phyloP scores from a whole-genome alignment of 768 basidiomycete genomes.

The Russula lepida region DNA sequence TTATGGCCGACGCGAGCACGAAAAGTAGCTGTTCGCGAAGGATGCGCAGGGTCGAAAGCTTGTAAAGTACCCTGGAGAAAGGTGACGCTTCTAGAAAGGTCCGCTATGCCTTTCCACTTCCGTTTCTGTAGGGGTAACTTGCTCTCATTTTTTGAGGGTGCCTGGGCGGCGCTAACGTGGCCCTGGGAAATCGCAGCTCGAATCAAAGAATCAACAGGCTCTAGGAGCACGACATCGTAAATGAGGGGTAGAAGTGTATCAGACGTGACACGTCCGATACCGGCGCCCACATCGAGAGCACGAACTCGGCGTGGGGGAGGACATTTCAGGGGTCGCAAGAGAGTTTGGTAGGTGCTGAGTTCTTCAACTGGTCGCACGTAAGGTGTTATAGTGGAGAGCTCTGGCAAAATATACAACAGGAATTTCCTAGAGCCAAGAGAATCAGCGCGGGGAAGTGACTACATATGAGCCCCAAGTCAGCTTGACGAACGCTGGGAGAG shows the following conservation, averaged over 20 bases:
- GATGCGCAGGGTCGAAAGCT: constrained; percentile 60
- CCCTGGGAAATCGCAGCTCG: constrained; percentile 51
- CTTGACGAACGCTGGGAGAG: constrained; percentile 5
- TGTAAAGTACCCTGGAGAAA: constrained; percentile 78
- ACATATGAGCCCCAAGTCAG: not conserved
- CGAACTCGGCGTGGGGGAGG: constrained; percentile 40
- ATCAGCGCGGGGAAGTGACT: constrained; percentile 88
- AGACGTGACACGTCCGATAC: constrained; percentile 86
- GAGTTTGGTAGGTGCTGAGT: constrained; percentile 35
- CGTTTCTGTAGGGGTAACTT: constrained; percentile 9
- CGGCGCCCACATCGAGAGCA: constrained; percentile 89
- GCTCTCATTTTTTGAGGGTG: constrained; percentile 22
- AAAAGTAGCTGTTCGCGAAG: constrained; percentile 36
- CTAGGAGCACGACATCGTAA: constrained; percentile 79
- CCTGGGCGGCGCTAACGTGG: constrained; percentile 25
- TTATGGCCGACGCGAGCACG: constrained; percentile 62
- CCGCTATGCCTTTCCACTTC: constrained; percentile 61
- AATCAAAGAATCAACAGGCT: constrained; percentile 78
- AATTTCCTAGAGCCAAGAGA: constrained; percentile 85
- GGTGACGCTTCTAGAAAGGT: constrained; percentile 59
- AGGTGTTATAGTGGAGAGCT: constrained; percentile 54
- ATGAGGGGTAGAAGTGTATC: constrained; percentile 86
- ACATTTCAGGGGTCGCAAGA: constrained; percentile 45
- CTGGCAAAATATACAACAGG: constrained; percentile 71
- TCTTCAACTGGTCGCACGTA: too few species aligned